Evolutionary conservation across 805 yeast species (phyloP), one percentile per base, ranked within the genome.

Genomic region (Priceomyces carsonii): DNA sequence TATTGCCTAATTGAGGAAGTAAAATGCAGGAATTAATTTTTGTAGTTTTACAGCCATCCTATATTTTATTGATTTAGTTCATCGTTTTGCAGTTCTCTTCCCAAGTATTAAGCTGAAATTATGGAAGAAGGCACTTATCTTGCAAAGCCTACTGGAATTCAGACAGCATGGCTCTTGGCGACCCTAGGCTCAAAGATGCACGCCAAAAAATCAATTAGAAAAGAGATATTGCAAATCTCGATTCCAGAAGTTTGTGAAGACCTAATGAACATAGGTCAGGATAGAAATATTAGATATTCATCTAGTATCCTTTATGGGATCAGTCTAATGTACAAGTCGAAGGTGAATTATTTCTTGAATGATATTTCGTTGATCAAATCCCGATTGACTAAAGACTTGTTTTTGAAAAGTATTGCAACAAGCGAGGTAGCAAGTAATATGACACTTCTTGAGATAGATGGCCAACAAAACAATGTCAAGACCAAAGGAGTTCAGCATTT

Each of bases 251-350:
- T 67, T 2, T 75, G 81, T 46, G 40, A 45, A 3, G 45, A 31
- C 18, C 24, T 45, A 21, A 22, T 19, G 12, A 16, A 30, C 23
- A 32, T 43, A 2, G 20, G 31, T 9, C 20, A 17, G 13, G 24
- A 21, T n/a, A 27, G 32, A 6, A 38, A 24, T 8, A 42, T 55
- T 17, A 51, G 79, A 27, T 54, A 64, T 12, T 51, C 63, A 0
- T 70, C 80, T 0, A 67, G 55, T 32, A 51, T 78, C 7, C 48
- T 78, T 37, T 65, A 70, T 44, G 83, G 83, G 0, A 56, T 74
- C 1, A 57, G 76, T 1, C 42, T 78, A 29, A 59, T 70, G 18
- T 75, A 73, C 48, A 73, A 64, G 38, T 70, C 72, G 18, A 75
- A 80, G 48, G 66, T 73, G 0, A 69, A 67, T 3, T 69, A 68